Evolutionary conservation across 2,329 filamentous ascomycete species (phyloP), one percentile per base, ranked within the genome.

Genomic region (Apiospora rasikravindrae): DNA sequence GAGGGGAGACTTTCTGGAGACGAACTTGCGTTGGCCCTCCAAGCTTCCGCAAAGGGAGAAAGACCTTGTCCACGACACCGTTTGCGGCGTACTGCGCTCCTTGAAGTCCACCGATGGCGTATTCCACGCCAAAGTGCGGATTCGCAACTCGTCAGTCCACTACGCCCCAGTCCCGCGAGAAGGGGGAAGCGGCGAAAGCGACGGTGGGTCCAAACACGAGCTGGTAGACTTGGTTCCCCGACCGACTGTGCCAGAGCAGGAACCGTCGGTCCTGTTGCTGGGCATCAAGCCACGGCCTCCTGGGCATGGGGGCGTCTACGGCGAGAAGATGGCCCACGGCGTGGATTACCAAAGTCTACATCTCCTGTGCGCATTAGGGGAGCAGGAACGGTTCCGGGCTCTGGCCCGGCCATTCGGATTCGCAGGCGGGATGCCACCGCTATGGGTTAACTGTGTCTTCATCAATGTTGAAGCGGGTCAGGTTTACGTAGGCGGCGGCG

Each of bases 121-220:
- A 2, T 78, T 80, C 69, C 78, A 81, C 73, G 77, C 77, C 69
- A 78, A 81, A 69, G 79, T 76, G 6, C 75, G 79, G 10, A 75
- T 81, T 16, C 73, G 75, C 6, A 74, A 77, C 64, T 81, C 80
- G 11, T 70, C 57, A 2, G 72, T 72, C 4, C 40, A 64, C 7
- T 81, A 80, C 75, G 37, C 51, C 2, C 24, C 49, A 5, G 49
- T 26, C 2, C 49, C 3, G 2, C 24, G 1, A 14, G n/a, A 26
- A 8, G n/a, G n/a, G n/a, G n/a, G n/a, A n/a, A 3, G 11, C 11
- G 4, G 5, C 16, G 45, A 22, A 22, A 47, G 19, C 16, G 1
- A 1, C 10, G 11, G 49, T 33, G 33, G 33, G 3, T 33, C 33
- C n/a, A 11, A 14, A n/a, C 10, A 11, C n/a, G 11, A 26, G 4